Evolutionary conservation across 139 green algal genomes (phyloP).

Genomic region (Zygnema circumcarinatum): DNA sequence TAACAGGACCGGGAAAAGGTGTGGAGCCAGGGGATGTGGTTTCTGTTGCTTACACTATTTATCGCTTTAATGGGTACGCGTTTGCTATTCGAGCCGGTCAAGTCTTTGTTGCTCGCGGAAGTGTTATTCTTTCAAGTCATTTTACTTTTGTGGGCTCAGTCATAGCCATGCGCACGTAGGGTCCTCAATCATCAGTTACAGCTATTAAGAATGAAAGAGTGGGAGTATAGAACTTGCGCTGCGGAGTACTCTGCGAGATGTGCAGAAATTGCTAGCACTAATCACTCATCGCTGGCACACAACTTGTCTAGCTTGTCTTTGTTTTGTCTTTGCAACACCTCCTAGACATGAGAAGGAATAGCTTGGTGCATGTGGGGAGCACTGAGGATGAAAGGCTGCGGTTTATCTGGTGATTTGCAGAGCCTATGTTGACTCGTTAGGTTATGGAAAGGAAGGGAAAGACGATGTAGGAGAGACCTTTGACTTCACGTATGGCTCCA

Average conservation of each 20-base stretch:
- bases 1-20: constrained; percentile 19
- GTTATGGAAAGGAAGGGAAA: constrained; percentile 55
- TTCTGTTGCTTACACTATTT: constrained; percentile 42
- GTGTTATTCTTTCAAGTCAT: too few relatives aligned
- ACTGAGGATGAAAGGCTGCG: background rate
- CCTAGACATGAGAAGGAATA: background rate
- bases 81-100: background rate
- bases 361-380: background rate
- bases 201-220: too few relatives aligned
- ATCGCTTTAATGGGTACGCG: constrained; percentile 35
- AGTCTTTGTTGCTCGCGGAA: background rate
- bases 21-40: constrained; percentile 25
- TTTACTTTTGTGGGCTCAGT: too few relatives aligned
- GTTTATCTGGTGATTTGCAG: background rate
- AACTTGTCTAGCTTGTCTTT: background rate
- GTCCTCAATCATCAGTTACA: too few relatives aligned
- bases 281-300: too few relatives aligned
- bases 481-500: constrained; percentile 29
- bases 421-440: constrained; percentile 51
- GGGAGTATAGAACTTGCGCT: too few relatives aligned
- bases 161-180: too few relatives aligned
- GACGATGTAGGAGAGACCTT: constrained; percentile 54
- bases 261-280: too few relatives aligned
- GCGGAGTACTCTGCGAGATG: too few relatives aligned
- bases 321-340: background rate